Evolutionary conservation across 352 stramenopile species (phyloP).

Genomic region (Phytophthora rubi): DNA sequence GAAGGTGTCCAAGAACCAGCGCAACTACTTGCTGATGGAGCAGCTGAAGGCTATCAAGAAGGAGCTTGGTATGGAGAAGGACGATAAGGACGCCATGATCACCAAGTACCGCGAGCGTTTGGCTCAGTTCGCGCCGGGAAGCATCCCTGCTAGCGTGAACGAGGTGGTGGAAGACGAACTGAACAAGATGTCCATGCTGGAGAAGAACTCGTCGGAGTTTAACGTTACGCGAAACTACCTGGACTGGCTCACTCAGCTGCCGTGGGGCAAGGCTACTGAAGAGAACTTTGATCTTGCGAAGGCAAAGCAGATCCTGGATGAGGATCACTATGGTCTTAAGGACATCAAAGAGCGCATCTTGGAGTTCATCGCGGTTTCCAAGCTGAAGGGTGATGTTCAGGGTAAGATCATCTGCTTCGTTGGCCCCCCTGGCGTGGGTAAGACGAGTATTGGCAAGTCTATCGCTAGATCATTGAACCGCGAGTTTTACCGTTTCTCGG

Average conservation of each 20-base stretch:
- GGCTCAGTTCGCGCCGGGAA: conserved; percentile 57
- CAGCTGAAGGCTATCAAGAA: conserved; percentile 99
- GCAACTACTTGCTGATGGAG: conserved; percentile 98
- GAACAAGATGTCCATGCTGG: conserved; percentile 96
- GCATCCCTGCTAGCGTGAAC: conserved; percentile 81
- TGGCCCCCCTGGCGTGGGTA: conserved; percentile 94
- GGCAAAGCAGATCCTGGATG: conserved; percentile 94
- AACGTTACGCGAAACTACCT: conserved; percentile 99
- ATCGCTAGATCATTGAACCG: conserved; percentile 96
- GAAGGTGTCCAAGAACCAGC: conserved; percentile 96
- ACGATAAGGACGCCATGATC: conserved; percentile 98
- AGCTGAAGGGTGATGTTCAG: conserved; percentile 95
- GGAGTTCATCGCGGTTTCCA: conserved; percentile 99
- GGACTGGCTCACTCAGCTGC: conserved; percentile 98
- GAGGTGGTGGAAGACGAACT: conserved; percentile 98
- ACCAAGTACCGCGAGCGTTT: conserved; percentile 95
- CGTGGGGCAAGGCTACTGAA: conserved; percentile 95
- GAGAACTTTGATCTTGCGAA: conserved; percentile 98
- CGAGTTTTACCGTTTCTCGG: conserved; percentile 98
- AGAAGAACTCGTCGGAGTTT: conserved; percentile 99
- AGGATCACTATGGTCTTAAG: conserved; percentile 98
- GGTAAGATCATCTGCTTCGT: conserved; percentile 98
- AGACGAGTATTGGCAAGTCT: conserved; percentile 96
- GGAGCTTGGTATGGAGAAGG: conserved; percentile 98
- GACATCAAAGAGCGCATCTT: conserved; percentile 99